Evolutionary conservation across 441 rosid species (phyloP).

Genomic region (Pelargonium fulgidum): DNA sequence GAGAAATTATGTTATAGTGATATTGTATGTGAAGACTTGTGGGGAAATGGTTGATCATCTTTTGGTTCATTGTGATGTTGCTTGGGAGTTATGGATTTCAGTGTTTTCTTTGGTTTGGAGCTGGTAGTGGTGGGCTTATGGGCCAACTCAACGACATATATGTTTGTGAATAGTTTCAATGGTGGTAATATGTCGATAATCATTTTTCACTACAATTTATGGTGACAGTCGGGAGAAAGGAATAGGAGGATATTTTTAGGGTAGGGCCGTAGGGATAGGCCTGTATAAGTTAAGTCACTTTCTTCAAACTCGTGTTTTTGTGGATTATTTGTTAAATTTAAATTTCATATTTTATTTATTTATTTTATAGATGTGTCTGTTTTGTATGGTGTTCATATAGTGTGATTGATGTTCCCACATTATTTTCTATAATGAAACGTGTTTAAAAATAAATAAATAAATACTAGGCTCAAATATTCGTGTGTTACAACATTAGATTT

Average conservation of each 20-base stretch:
- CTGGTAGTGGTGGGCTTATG: background rate
- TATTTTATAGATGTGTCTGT: background rate
- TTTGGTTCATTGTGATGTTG: background rate
- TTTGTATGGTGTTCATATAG: background rate
- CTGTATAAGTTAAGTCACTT: background rate
- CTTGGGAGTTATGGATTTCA: background rate
- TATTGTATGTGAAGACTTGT: background rate
- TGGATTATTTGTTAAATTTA: background rate
- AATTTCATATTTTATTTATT: background rate
- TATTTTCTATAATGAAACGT: background rate
- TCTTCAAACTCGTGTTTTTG: background rate
- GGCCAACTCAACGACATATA: background rate
- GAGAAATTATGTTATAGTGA: constrained; percentile 6
- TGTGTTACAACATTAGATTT: background rate
- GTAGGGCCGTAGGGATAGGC: background rate
- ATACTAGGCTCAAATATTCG: background rate
- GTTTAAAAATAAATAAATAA: background rate
- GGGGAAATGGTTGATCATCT: background rate
- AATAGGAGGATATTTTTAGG: constrained; percentile 4
- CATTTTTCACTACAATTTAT: background rate
- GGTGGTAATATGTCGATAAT: background rate
- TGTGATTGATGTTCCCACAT: too few relatives aligned
- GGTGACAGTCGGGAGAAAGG: background rate
- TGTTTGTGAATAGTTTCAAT: background rate
- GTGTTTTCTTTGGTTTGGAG: background rate